These are phyloP conservation scores for Penicillium verhagenii DNA, from an alignment of 495 filamentous ascomycete species.

Conservation along the genomic window DNA sequence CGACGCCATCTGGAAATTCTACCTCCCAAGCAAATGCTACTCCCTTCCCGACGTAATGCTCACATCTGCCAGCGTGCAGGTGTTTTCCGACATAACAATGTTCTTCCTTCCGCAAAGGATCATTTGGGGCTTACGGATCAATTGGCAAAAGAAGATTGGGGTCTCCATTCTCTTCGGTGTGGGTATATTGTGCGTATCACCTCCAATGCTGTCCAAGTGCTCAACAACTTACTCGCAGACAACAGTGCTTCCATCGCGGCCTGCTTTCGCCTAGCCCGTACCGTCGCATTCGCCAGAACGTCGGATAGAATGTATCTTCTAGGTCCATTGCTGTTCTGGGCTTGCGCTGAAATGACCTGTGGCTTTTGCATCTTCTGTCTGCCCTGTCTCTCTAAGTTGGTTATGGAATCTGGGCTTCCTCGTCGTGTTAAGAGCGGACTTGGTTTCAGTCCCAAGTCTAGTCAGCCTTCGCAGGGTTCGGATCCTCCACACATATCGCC, in stretches of 20 bases:
- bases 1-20: slow-evolving; percentile 20
- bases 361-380: slow-evolving; percentile 26
- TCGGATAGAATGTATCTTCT: slow-evolving; percentile 20
- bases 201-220: background rate
- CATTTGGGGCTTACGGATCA: slow-evolving; percentile 39
- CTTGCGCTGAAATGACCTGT: slow-evolving; percentile 25
- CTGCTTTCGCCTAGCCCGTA: slow-evolving; percentile 18
- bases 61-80: slow-evolving; percentile 34
- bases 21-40: slow-evolving; percentile 24
- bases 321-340: slow-evolving; percentile 25
- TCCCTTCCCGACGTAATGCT: slow-evolving; percentile 19
- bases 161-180: slow-evolving; percentile 43
- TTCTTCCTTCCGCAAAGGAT: slow-evolving; percentile 37
- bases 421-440: slow-evolving; percentile 8
- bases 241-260: slow-evolving; percentile 16
- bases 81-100: slow-evolving; percentile 39
- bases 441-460: slow-evolving; percentile 1
- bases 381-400: slow-evolving; percentile 22
- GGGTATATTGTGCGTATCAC: slow-evolving; percentile 34
- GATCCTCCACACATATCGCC: background rate
- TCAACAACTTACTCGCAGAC: background rate
- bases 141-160: slow-evolving; percentile 36
- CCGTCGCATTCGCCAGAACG: slow-evolving; percentile 10
- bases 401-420: slow-evolving; percentile 18
- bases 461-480: background rate